Percentiles rank a stretch among this genome's conserved stretches.
Conservation (phyloP, 116 monocot species). For the Trichopus zeylanicus region DNA sequence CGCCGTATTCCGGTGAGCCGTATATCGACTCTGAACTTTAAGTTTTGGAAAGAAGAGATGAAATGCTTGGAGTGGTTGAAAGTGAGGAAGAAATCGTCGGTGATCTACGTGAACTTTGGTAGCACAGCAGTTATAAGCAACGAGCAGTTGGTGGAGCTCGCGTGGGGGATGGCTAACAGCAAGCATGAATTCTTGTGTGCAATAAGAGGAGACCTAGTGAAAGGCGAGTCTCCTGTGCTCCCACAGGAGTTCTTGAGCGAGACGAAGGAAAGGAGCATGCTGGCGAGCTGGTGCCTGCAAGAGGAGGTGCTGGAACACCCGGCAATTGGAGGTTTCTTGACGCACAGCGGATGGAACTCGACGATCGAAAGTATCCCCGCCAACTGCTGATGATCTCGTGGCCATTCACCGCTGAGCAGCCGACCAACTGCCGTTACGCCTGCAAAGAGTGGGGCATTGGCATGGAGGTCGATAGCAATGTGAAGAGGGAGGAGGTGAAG, state of each 20-base stretch:
- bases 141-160: slow-evolving; percentile 1
- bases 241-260: not conserved
- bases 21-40: not conserved
- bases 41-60: not conserved
- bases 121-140: slow-evolving; percentile 3
- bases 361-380: not conserved
- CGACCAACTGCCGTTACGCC: slow-evolving; percentile 8
- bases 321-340: not conserved
- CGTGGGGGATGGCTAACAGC: not conserved
- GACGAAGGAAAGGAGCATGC: not conserved
- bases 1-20: not conserved
- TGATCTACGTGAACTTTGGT: slow-evolving; percentile 6
- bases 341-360: slow-evolving; percentile 3
- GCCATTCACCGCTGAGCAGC: slow-evolving; percentile 11
- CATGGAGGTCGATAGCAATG: slow-evolving; percentile 5
- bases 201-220: not conserved
- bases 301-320: not conserved
- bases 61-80: not conserved
- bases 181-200: not conserved
- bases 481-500: slow-evolving; percentile 1
- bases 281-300: not conserved
- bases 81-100: not conserved
- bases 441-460: slow-evolving; percentile 5
- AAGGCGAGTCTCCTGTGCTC: not conserved
- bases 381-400: not conserved